Conservation (phyloP, 352 stramenopile species). For the Aphanomyces cochlioides region DNA sequence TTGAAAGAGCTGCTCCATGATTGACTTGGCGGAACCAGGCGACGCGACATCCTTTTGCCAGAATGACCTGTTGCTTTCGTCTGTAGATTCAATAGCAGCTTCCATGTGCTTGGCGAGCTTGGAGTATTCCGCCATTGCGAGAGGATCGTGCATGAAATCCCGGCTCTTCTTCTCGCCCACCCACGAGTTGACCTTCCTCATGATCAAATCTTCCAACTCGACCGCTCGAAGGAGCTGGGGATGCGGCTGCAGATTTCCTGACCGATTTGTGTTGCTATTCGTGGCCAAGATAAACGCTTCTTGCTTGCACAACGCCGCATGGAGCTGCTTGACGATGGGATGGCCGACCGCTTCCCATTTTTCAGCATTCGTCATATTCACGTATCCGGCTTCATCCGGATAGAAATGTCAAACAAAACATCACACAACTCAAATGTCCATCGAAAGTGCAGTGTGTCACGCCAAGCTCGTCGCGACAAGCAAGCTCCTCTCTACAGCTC, state of each 20-base stretch:
- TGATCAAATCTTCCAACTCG: constrained; percentile 20
- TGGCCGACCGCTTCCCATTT: constrained; percentile 14
- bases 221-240: constrained; percentile 17
- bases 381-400: not conserved
- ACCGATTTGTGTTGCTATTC: constrained; percentile 25
- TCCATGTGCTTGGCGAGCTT: not conserved
- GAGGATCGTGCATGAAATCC: constrained; percentile 15
- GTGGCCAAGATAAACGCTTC: constrained; percentile 15
- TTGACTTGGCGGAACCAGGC: constrained; percentile 6
- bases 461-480: too few relatives aligned
- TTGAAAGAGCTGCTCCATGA: constrained; percentile 20
- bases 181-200: constrained; percentile 28
- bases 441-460: too few relatives aligned
- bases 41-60: constrained; percentile 12
- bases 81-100: constrained; percentile 4
- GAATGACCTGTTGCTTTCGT: constrained; percentile 22
- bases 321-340: constrained; percentile 16
- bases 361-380: constrained; percentile 12
- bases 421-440: too few relatives aligned
- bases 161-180: constrained; percentile 19
- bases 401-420: not conserved
- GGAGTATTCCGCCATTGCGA: constrained; percentile 1
- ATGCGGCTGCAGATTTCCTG: not conserved
- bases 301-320: constrained; percentile 21
- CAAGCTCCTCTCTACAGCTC: too few relatives aligned